phyloP scores from a whole-genome alignment of 176 grass and related monocot species.

The Oryza australiensis region DNA sequence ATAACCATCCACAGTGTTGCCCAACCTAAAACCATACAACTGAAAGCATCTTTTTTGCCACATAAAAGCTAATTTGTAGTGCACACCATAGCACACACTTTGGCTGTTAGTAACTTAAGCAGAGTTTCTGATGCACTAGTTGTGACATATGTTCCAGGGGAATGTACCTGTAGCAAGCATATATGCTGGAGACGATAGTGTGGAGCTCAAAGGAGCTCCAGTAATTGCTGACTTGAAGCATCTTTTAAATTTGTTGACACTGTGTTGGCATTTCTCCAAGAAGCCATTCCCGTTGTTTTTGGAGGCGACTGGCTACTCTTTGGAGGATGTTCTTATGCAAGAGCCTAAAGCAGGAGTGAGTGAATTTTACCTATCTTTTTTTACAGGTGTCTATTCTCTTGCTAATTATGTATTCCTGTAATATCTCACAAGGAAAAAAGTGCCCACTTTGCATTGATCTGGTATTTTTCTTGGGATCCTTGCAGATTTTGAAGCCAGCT shows the following conservation, averaged over 20 bases:
- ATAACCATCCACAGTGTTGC: background rate
- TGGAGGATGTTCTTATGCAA: slow-evolving; percentile 86
- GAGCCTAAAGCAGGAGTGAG: slow-evolving; percentile 99
- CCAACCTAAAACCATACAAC: background rate
- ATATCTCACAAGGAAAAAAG: background rate
- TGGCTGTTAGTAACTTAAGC: background rate
- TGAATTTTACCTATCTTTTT: slow-evolving; percentile 29
- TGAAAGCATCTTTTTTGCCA: background rate
- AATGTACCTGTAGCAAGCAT: slow-evolving; percentile 88
- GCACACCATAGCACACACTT: background rate
- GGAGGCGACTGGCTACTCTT: slow-evolving; percentile 71
- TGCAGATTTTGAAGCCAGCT: slow-evolving; percentile 97
- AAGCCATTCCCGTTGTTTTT: slow-evolving; percentile 95
- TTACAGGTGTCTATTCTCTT: slow-evolving; percentile 33
- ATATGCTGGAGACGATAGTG: slow-evolving; percentile 81
- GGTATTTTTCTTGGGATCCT: slow-evolving; percentile 17
- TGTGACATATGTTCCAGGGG: slow-evolving; percentile 64
- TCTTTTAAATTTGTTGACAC: slow-evolving; percentile 78
- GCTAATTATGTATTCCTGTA: background rate
- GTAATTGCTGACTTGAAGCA: slow-evolving; percentile 80
- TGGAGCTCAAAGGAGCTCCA: slow-evolving; percentile 77
- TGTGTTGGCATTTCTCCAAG: slow-evolving; percentile 99
- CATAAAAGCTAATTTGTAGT: background rate
- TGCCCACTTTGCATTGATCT: slow-evolving; percentile 30
- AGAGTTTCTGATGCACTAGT: slow-evolving; percentile 25